A percentile compares a stretch with the other conserved stretches of the same genome.
Evolutionary conservation across 139 green algal species (phyloP).

Genomic region (Chlamydomonas schloesseri): DNA sequence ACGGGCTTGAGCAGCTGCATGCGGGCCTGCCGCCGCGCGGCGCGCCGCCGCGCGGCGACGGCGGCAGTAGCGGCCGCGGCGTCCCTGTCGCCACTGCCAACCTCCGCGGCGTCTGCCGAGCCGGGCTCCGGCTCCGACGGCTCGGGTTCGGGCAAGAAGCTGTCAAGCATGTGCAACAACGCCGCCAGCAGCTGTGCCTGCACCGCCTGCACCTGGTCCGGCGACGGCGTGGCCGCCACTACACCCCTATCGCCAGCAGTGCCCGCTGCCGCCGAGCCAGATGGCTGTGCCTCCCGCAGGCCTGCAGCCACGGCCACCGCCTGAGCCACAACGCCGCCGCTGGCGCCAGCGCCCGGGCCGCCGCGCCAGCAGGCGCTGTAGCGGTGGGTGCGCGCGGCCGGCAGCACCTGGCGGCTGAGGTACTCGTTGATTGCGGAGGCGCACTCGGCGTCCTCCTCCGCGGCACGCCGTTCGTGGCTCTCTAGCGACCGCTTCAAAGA

Average conservation of each 20-base stretch:
- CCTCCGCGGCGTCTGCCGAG: too few relatives aligned
- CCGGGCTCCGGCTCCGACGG: too few relatives aligned
- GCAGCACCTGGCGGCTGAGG: conserved; percentile 36
- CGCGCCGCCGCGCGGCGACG: too few relatives aligned
- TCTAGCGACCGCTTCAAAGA: neutral
- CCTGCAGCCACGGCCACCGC: neutral
- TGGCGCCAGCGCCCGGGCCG: neutral
- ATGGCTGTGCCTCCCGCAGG: neutral
- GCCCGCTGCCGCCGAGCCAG: neutral
- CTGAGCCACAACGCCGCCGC: neutral
- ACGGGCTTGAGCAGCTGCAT: too few relatives aligned
- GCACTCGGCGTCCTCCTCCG: conserved; percentile 4
- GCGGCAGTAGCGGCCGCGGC: too few relatives aligned
- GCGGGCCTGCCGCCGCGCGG: too few relatives aligned
- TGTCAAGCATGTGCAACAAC: neutral
- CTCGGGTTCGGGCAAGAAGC: too few relatives aligned
- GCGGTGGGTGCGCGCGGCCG: conserved; percentile 10
- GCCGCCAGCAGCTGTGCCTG: neutral
- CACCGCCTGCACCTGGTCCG: neutral
- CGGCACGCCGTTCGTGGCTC: neutral
- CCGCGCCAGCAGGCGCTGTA: conserved; percentile 25
- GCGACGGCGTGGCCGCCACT: neutral
- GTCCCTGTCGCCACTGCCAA: too few relatives aligned
- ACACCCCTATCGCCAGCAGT: neutral
- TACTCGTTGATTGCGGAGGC: neutral